Percentiles rank a stretch among this genome's conserved stretches.
Evolutionary conservation across 1,284 basidiomycete genomes (phyloP).

Genomic region (Austroboletus novae-zelandiae): DNA sequence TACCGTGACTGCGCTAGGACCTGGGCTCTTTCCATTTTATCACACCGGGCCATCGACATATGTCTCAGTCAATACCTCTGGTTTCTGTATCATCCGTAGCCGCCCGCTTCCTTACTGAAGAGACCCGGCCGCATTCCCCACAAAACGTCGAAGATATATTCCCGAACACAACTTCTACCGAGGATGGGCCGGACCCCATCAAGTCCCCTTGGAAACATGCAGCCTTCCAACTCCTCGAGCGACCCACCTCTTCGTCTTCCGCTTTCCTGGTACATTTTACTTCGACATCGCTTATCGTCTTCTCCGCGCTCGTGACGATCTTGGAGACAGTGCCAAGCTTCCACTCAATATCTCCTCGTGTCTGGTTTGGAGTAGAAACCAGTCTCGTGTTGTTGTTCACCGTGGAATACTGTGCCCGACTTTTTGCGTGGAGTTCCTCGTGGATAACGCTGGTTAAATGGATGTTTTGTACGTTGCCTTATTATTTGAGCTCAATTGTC

Average conservation of each 20-base stretch:
- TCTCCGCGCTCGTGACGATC: slow-evolving; percentile 78
- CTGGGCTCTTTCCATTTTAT: no score
- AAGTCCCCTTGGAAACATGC: slow-evolving; percentile 57
- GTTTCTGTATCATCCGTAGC: slow-evolving; percentile 22
- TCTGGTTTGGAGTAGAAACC: slow-evolving; percentile 83
- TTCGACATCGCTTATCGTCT: slow-evolving; percentile 60
- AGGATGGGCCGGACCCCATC: slow-evolving; percentile 39
- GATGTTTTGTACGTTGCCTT: slow-evolving; percentile 59
- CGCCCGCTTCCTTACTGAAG: slow-evolving; percentile 39
- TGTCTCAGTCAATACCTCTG: slow-evolving; percentile 33
- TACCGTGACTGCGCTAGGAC: no score
- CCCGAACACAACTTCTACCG: slow-evolving; percentile 32
- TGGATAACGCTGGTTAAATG: slow-evolving; percentile 61
- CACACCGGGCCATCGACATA: slow-evolving; percentile 2
- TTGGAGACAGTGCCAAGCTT: slow-evolving; percentile 84
- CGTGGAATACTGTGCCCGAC: slow-evolving; percentile 68
- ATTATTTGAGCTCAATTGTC: neutral
- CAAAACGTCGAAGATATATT: slow-evolving; percentile 38
- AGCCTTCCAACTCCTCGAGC: slow-evolving; percentile 62
- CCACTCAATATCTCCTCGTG: slow-evolving; percentile 63
- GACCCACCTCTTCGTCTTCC: slow-evolving; percentile 61
- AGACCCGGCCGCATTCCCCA: slow-evolving; percentile 28
- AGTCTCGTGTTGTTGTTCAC: slow-evolving; percentile 80
- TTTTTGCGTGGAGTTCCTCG: slow-evolving; percentile 61
- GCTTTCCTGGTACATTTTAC: slow-evolving; percentile 67